phyloP scores from a whole-genome alignment of 169 alveolate genomes.

The Neospora caninum region DNA sequence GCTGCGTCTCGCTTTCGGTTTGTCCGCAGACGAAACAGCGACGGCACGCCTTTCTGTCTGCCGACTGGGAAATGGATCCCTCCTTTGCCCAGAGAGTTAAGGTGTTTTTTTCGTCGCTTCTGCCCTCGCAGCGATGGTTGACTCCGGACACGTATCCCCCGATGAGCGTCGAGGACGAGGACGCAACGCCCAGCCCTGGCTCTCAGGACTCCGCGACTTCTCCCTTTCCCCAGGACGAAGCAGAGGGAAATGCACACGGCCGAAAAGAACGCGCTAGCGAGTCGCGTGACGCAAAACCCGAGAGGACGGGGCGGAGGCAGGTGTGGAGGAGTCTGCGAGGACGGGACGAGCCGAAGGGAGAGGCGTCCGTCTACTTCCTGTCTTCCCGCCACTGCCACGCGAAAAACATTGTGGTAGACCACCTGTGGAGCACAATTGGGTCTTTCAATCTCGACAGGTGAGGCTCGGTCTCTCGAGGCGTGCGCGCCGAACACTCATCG shows the following conservation, averaged over 20 bases:
- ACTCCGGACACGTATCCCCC: background rate
- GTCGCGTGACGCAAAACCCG: background rate
- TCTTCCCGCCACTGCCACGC: conserved; percentile 26
- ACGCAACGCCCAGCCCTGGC: background rate
- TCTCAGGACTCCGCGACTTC: background rate
- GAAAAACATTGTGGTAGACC: conserved; percentile 35
- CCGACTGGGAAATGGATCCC: conserved; percentile 40
- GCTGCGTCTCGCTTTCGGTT: background rate
- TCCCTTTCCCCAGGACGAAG: background rate
- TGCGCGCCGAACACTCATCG: no score
- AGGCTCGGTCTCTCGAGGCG: no score
- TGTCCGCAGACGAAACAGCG: conserved; percentile 14
- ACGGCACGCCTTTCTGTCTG: conserved; percentile 17
- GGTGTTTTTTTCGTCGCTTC: background rate
- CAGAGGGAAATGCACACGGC: background rate
- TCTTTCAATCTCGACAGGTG: conserved; percentile 35
- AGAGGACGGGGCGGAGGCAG: background rate
- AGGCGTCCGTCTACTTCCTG: conserved; percentile 20
- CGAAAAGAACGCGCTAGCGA: background rate
- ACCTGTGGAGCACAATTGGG: conserved; percentile 15
- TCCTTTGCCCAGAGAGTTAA: background rate
- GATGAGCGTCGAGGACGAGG: background rate
- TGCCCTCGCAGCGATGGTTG: background rate
- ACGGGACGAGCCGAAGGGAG: background rate
- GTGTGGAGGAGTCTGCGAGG: background rate